Evolutionary conservation across 345 rosid species (phyloP).

Genomic region (Toxicodendron radicans): DNA sequence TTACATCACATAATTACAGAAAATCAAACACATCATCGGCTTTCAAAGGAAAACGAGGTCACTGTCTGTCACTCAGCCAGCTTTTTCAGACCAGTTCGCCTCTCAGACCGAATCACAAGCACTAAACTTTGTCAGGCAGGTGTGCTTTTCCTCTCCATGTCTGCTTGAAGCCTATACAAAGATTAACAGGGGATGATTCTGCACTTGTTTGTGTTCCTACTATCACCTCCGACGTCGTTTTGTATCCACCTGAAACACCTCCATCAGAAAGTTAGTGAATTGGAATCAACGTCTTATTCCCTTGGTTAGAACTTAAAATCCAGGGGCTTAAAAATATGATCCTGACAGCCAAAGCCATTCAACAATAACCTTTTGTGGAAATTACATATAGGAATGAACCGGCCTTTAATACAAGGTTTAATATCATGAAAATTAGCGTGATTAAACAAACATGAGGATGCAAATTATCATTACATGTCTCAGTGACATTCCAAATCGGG

Average conservation of each 20-base stretch:
- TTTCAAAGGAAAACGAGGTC: constrained; percentile 13
- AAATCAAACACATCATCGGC: constrained; percentile 33
- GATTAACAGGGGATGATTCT: constrained; percentile 22
- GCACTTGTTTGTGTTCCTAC: constrained; percentile 2
- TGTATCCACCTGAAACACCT: constrained; percentile 60
- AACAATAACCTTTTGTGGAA: neutral
- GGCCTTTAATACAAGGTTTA: neutral
- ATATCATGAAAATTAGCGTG: neutral
- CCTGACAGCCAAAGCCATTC: neutral
- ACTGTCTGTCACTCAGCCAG: constrained; percentile 24
- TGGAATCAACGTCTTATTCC: neutral
- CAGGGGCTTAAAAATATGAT: neutral
- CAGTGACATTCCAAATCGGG: neutral
- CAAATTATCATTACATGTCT: neutral
- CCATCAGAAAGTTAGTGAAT: neutral
- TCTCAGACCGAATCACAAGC: constrained; percentile 21
- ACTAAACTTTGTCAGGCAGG: constrained; percentile 24
- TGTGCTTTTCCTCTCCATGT: constrained; percentile 22
- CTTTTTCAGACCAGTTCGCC: constrained; percentile 25
- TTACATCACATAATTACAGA: constrained; percentile 26
- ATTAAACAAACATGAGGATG: neutral
- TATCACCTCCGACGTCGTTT: constrained; percentile 60
- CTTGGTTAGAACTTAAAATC: neutral
- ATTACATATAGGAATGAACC: neutral
- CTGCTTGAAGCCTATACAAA: constrained; percentile 26